These are phyloP conservation scores for Venustampulla echinocandica DNA, from an alignment of 495 filamentous ascomycete genomes.

Conservation along the genomic window DNA sequence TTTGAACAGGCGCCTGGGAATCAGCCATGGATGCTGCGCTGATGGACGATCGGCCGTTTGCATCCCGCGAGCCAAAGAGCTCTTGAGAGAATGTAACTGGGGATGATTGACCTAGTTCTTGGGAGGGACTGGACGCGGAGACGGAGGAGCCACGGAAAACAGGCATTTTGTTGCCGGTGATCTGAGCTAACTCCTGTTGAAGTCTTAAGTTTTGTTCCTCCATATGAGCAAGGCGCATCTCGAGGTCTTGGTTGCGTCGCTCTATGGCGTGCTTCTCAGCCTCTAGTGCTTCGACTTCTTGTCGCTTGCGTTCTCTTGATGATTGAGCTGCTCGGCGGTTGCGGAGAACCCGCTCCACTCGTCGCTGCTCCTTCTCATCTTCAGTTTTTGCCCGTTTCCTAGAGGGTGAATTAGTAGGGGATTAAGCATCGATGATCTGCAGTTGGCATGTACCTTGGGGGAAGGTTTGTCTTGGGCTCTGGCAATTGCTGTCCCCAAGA, in stretches of 20 bases:
- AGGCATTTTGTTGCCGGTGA: slow-evolving; percentile 41
- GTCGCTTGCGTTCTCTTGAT: slow-evolving; percentile 87
- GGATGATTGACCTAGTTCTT: slow-evolving; percentile 28
- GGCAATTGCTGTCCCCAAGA: slow-evolving; percentile 98
- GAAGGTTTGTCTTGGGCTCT: slow-evolving; percentile 91
- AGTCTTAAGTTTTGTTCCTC: slow-evolving; percentile 59
- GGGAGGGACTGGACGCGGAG: slow-evolving; percentile 26
- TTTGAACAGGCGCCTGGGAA: slow-evolving; percentile 17
- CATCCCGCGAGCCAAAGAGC: slow-evolving; percentile 39
- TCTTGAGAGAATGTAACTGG: slow-evolving; percentile 44
- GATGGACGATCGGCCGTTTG: slow-evolving; percentile 17
- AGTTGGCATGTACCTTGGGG: slow-evolving; percentile 62
- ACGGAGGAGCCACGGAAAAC: slow-evolving; percentile 18
- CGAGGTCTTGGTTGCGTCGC: slow-evolving; percentile 61
- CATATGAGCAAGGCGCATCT: slow-evolving; percentile 52
- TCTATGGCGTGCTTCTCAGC: slow-evolving; percentile 59
- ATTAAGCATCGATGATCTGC: slow-evolving; percentile 4
- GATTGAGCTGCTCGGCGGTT: slow-evolving; percentile 95
- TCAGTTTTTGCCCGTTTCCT: slow-evolving; percentile 98
- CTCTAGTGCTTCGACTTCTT: slow-evolving; percentile 86
- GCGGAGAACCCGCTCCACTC: slow-evolving; percentile 91
- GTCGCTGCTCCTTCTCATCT: slow-evolving; percentile 96
- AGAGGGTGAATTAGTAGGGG: slow-evolving; percentile 5
- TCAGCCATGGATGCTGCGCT: slow-evolving; percentile 32
- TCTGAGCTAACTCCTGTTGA: slow-evolving; percentile 53